Percentiles rank a stretch among this genome's conserved stretches.
Evolutionary conservation across 768 basidiomycete genomes (phyloP).

Genomic region (Cubamyces lactineus): DNA sequence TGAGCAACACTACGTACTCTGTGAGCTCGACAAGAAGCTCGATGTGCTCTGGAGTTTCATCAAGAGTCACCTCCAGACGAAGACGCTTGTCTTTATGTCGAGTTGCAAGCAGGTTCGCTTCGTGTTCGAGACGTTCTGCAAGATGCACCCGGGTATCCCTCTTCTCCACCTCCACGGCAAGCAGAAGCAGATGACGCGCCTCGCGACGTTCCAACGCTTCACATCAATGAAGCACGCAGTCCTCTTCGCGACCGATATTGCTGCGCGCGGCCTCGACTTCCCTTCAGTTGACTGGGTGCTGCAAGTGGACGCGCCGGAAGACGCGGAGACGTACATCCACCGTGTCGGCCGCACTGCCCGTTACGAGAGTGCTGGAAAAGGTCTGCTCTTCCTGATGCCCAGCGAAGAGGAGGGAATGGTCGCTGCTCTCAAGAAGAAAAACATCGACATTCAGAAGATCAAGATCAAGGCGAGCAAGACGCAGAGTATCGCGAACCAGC

Average conservation of each 20-base stretch:
- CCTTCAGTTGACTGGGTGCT: conserved; percentile 97
- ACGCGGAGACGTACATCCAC: conserved; percentile 97
- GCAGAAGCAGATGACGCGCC: conserved; percentile 90
- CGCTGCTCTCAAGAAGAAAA: conserved; percentile 68
- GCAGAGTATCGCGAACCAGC: conserved; percentile 78
- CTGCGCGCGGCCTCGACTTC: conserved; percentile 95
- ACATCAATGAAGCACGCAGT: conserved; percentile 80
- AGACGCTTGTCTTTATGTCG: conserved; percentile 92
- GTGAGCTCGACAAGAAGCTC: conserved; percentile 84
- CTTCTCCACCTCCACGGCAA: conserved; percentile 96
- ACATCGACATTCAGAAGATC: conserved; percentile 73
- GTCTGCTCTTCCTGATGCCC: conserved; percentile 79
- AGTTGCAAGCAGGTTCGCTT: conserved; percentile 98
- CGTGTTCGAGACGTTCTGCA: conserved; percentile 93
- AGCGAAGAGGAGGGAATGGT: conserved; percentile 95
- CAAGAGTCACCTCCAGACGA: conserved; percentile 88
- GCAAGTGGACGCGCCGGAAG: conserved; percentile 95
- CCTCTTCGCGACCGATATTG: conserved; percentile 94
- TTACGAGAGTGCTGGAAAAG: conserved; percentile 89
- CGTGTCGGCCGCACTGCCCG: conserved; percentile 94
- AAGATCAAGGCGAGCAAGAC: conserved; percentile 90
- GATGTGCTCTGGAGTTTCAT: conserved; percentile 94
- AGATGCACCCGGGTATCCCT: conserved; percentile 91
- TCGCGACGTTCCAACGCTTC: conserved; percentile 85
- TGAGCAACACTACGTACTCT: conserved; percentile 88